A percentile compares a stretch with the other conserved stretches of the same genome.
Conservation (phyloP, 163 green algal species). For the Scenedesmus sp. region DNA sequence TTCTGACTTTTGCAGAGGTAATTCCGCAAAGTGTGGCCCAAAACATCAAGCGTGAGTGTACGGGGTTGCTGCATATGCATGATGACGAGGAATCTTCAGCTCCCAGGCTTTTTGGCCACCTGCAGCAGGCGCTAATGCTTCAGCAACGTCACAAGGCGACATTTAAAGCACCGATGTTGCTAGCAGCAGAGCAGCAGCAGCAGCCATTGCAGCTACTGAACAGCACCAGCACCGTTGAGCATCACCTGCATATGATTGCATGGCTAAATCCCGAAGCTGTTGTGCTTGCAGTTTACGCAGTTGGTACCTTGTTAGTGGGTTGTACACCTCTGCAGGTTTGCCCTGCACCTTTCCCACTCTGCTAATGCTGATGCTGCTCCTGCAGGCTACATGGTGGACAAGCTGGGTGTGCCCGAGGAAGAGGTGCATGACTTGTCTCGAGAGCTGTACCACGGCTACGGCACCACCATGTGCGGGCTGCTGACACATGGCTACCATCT, state of each 20-base stretch:
- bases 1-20: background rate
- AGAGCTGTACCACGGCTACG: constrained; percentile 58
- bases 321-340: too few relatives aligned
- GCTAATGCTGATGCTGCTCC: background rate
- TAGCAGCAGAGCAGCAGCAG: background rate
- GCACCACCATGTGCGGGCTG: constrained; percentile 60
- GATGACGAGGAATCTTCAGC: constrained; percentile 20
- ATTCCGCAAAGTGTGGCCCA: constrained; percentile 56
- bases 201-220: background rate
- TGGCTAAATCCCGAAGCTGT: background rate
- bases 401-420: constrained; percentile 59
- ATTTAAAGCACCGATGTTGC: background rate
- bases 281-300: background rate
- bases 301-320: too few relatives aligned
- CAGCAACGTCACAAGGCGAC: too few relatives aligned
- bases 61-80: background rate
- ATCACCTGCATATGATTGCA: background rate
- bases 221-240: background rate
- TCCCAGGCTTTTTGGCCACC: background rate
- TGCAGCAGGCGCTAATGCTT: too few relatives aligned
- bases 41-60: constrained; percentile 59
- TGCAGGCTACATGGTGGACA: constrained; percentile 73
- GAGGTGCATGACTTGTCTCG: constrained; percentile 57
- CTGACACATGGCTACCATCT: constrained; percentile 68
- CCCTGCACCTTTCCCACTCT: too few relatives aligned